phyloP scores from a whole-genome alignment of 257 asterid genomes.

The Ajuga chamaepitys region DNA sequence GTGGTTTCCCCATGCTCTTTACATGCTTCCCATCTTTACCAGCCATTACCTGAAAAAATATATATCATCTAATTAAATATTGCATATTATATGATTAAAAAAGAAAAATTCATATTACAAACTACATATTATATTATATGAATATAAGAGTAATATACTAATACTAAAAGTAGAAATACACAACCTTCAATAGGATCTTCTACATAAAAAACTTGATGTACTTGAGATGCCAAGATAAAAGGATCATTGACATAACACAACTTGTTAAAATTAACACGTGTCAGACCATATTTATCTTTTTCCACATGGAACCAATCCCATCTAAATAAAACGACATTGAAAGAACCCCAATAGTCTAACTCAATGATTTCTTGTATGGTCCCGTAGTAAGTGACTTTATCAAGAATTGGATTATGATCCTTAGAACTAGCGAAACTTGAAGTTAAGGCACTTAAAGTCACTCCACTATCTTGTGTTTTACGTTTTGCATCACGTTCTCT shows the following conservation, averaged over 20 bases:
- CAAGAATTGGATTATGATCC: neutral
- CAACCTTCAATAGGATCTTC: conserved; percentile 5
- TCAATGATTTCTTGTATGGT: neutral
- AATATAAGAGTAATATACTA: too few relatives aligned
- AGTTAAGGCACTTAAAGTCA: neutral
- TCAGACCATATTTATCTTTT: neutral
- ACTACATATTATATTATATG: too few relatives aligned
- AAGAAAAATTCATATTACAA: too few relatives aligned
- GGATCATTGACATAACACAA: neutral
- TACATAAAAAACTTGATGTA: too few relatives aligned
- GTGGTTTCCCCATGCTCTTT: too few relatives aligned
- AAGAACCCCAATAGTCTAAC: neutral
- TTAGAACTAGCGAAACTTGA: neutral
- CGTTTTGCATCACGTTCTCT: neutral
- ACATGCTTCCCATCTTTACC: too few relatives aligned
- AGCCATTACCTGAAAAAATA: too few relatives aligned
- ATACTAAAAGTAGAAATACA: too few relatives aligned
- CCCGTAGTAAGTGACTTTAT: neutral
- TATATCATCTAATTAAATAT: too few relatives aligned
- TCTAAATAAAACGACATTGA: neutral
- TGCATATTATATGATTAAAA: too few relatives aligned
- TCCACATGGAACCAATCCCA: neutral
- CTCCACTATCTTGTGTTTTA: conserved; percentile 1
- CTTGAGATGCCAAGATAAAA: neutral
- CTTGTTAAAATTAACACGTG: neutral